Evolutionary conservation across 768 basidiomycete species (phyloP), one percentile per base, ranked within the genome.

Genomic region (Hydnomerulius pinastri): DNA sequence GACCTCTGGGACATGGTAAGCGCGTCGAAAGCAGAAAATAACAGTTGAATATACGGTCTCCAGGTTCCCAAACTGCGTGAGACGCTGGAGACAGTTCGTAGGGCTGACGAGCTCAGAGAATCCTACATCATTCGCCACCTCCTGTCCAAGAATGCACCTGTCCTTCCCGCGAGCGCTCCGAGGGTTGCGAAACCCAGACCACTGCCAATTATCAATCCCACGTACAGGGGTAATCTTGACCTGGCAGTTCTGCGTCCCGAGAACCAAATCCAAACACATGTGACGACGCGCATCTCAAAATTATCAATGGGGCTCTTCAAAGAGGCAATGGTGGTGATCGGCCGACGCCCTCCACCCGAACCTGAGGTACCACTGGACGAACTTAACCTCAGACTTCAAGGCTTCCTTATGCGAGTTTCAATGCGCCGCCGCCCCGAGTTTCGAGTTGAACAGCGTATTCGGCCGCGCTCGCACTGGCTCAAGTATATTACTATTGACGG

Each of bases 261-360:
- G 54, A 76, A 77, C 25, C 80, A 82, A 55, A 76, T 65, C 15
- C 67, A 71, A 4, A 88, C 86, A 0, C 78, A 79, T 40, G 85
- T 90, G 7, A 89, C 87, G 0, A 80, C 81, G 0, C 70, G 73
- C 17, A 82, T 90, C 37, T 75, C 74, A 5, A 58, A 67, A 8
- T 64, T 89, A 7, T 80, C 85, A 0, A 27, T 61, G 7, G 75
- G 77, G 0, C 72, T 78, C 0, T 82, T 88, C 43, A 73, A 71
- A 20, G 87, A 87, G 52, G 65, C 68, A 2, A 63, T 90, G 4
- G 51, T 66, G 6, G 77, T 88, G 1, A 65, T 88, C 7, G 88
- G 80, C 4, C 68, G 75, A 0, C 73, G 57, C 0, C 77, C 54
- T 29, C 50, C 27, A 35, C 21, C 32, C 1, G 56, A 64, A 27